Base-by-base conservation (phyloP, 345 rosid genomes). In the Brassica carinata region DNA sequence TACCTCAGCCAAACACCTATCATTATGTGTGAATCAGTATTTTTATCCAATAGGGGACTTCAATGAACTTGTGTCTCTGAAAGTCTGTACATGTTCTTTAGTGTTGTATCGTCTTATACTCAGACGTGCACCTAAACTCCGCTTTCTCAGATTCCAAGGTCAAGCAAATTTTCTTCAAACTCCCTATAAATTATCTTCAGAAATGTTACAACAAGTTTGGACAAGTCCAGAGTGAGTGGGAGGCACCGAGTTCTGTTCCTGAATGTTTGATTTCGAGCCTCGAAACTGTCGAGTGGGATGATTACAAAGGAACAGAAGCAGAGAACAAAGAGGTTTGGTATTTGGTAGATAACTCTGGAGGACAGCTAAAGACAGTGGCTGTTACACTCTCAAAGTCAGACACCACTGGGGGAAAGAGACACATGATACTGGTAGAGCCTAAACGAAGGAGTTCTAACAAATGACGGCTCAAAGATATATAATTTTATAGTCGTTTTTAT, bases 91-190 rank as follows among this genome's bases (percentile, higher is more conserved):
- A 9, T 75, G 79, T 36, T 67, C 66, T 55, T 18, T 4, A 2
- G 4, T 3, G 65, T 55, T 55, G 66, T 65, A 2, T 17, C 23
- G 10, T 34, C 55, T 53, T 38, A 13, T 75, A 33, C 18, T 76
- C 57, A 14, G 4, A 10, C 13, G 83, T 75, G 79, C 79, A 2
- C 83, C 83, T 15, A 80, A 80, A 33, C 72, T 80, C 36, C 67
- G 65, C 63, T 57, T 69, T 48, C 79, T 80, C 13, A 74, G 69
- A 69, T 74, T 80, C 55, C 71, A 38, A 38, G 45, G 45, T 38
- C 8, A 7, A 0, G 45, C 45, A 38, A 38, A 38, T 38, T 8
- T 38, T 27, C 30, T 27, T 27, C 30, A 27, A 27, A 27, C 30
- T 27, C 10, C 45, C 9, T 8, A 8, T 7, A 38, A 8, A 38